Base-by-base conservation (phyloP, 345 rosid species). In the Linum usitatissimum region DNA sequence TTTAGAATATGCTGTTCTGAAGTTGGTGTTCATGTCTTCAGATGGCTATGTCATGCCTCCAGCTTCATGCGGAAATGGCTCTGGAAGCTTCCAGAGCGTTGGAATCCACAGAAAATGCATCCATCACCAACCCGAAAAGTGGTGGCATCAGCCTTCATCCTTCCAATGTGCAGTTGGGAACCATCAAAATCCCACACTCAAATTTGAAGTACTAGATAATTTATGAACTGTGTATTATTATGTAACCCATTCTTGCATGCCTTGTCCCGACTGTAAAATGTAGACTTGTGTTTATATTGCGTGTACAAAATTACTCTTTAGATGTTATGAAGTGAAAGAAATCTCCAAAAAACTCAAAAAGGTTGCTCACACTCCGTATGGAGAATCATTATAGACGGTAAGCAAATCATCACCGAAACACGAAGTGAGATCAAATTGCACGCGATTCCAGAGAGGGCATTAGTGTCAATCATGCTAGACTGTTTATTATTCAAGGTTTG, bases 31-130 rank as follows among this genome's bases (percentile, higher is more conserved):
- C 18, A 30, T 19, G 48, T 53, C 59, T 30, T 51, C 30, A 92
- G 98, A 79, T 92, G 95, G 96, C 96, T 55, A 77, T 92, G 84
- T 61, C 89, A 34, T 89, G 98, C 74, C 95, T 92, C 71, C 95
- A 80, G 65, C 81, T 85, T 59, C 96, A 92, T 42, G 79, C 95
- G 0, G 91, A 89, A 80, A 83, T 92, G 92, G 98, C 93, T 60
- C 88, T 87, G 40, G 89, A 83, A 83, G 87, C 93, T 73, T 89
- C 96, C 23, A 84, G 98, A 69, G 87, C 89, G 13, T 57, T 92
- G 38, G 95, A 89, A 74, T 66, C 82, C 1, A 66, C 66, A n/a
- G 79, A 70, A 68, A 77, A 54, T 58, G 17, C 51, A 45, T 45
- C 51, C 51, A 63, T 82, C 30, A 39, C 73, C 36, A 70, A 70